Percentiles rank a stretch among this genome's conserved stretches.
These are phyloP conservation scores for Emergomyces orientalis DNA, from an alignment of 2,329 filamentous ascomycete species.

Conservation along the genomic window DNA sequence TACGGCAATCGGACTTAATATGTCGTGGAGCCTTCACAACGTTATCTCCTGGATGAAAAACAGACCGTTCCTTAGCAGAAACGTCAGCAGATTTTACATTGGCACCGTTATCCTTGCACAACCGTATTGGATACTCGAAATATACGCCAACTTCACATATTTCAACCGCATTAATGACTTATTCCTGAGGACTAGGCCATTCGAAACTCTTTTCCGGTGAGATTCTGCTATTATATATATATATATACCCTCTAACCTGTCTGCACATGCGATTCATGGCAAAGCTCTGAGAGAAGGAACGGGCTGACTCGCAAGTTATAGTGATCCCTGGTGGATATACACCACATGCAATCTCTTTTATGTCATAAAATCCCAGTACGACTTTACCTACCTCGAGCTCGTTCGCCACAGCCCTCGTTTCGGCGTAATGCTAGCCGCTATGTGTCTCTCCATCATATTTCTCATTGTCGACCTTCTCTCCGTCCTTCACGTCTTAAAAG, in stretches of 20 bases:
- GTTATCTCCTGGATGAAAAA: slow-evolving; percentile 60
- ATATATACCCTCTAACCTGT: neutral
- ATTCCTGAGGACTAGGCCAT: slow-evolving; percentile 48
- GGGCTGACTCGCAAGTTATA: slow-evolving; percentile 16
- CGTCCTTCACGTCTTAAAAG: slow-evolving; percentile 44
- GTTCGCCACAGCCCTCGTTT: slow-evolving; percentile 55
- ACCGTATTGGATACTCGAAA: slow-evolving; percentile 57
- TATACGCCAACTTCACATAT: slow-evolving; percentile 56
- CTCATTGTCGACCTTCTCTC: slow-evolving; percentile 53
- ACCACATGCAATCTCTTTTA: slow-evolving; percentile 52
- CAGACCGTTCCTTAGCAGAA: slow-evolving; percentile 47
- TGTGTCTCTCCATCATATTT: slow-evolving; percentile 53
- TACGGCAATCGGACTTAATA: slow-evolving; percentile 52
- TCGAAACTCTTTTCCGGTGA: slow-evolving; percentile 51
- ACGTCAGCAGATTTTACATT: slow-evolving; percentile 48
- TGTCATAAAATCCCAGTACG: slow-evolving; percentile 54
- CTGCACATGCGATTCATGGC: neutral
- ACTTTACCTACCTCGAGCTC: slow-evolving; percentile 49
- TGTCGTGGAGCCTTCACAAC: slow-evolving; percentile 57
- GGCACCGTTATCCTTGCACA: slow-evolving; percentile 49
- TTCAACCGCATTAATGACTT: slow-evolving; percentile 48
- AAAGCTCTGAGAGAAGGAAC: neutral
- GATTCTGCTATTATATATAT: slow-evolving; percentile 8
- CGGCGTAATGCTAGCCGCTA: slow-evolving; percentile 51
- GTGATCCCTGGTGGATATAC: slow-evolving; percentile 61